phyloP scores from a whole-genome alignment of 164 flowering plant species.

The Platanus orientalis region DNA sequence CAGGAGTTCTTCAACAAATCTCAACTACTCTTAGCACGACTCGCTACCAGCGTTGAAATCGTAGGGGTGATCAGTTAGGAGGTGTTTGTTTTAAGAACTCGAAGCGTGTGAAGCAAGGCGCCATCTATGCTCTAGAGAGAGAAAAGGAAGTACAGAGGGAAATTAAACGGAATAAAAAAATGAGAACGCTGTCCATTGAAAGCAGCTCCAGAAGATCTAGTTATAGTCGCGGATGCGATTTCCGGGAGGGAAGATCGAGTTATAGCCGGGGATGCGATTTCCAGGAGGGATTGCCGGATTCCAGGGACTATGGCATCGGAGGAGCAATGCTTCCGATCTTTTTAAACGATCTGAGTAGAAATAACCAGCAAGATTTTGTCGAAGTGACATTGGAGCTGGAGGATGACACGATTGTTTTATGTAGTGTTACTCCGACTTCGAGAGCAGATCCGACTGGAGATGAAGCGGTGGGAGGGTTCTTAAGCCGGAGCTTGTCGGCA shows the following conservation, averaged over 20 bases:
- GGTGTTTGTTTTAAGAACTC: slow-evolving; percentile 9
- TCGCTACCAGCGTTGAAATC: slow-evolving; percentile 18
- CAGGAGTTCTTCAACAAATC: slow-evolving; percentile 16
- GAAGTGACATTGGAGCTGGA: slow-evolving; percentile 83
- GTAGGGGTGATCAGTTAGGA: slow-evolving; percentile 11
- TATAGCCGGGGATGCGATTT: slow-evolving; percentile 15
- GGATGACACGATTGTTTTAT: slow-evolving; percentile 39
- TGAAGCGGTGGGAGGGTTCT: slow-evolving; percentile 9
- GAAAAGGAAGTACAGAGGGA: neutral
- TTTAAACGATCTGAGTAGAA: slow-evolving; percentile 48
- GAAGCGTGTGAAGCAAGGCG: slow-evolving; percentile 16
- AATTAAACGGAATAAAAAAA: neutral
- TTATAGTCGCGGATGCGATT: too few relatives aligned
- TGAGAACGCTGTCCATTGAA: slow-evolving; percentile 18
- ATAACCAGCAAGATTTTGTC: slow-evolving; percentile 47
- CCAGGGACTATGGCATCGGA: slow-evolving; percentile 38
- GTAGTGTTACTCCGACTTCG: slow-evolving; percentile 54
- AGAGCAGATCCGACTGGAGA: slow-evolving; percentile 6
- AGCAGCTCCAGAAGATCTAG: slow-evolving; percentile 21
- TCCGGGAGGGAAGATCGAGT: too few relatives aligned
- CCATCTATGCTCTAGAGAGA: neutral
- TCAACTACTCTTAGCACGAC: slow-evolving; percentile 11
- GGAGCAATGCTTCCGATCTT: slow-evolving; percentile 88
- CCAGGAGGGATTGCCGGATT: slow-evolving; percentile 15
- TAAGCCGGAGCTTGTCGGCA: slow-evolving; percentile 43